Evolutionary conservation across 805 yeast genomes (phyloP).

Genomic region (Nakazawaea pomicola): DNA sequence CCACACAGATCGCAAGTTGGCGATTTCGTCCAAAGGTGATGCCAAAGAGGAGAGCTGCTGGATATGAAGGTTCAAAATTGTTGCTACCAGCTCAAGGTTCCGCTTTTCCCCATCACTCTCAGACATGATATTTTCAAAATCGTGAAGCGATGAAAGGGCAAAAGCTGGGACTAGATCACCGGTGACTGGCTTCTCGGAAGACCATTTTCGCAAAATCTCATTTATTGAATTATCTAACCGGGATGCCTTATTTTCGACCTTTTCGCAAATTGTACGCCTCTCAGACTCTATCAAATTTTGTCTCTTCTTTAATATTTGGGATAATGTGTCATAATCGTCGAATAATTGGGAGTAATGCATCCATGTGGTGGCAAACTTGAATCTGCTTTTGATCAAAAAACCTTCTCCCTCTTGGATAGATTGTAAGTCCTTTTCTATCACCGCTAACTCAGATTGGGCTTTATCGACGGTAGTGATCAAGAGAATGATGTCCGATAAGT

Average conservation of each 20-base stretch:
- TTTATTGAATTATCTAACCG: slow-evolving; percentile 29
- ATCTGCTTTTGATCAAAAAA: slow-evolving; percentile 33
- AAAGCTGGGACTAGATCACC: slow-evolving; percentile 33
- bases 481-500: slow-evolving; percentile 30
- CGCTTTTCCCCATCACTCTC: slow-evolving; percentile 14
- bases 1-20: slow-evolving; percentile 62
- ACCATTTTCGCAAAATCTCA: slow-evolving; percentile 42
- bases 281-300: slow-evolving; percentile 34
- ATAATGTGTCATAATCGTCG: slow-evolving; percentile 37
- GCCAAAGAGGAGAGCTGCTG: slow-evolving; percentile 9
- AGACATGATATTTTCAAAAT: slow-evolving; percentile 18
- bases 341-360: slow-evolving; percentile 59
- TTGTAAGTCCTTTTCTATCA: slow-evolving; percentile 19
- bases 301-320: slow-evolving; percentile 32
- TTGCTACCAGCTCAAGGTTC: slow-evolving; percentile 28
- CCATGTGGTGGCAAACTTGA: slow-evolving; percentile 49
- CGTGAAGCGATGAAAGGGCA: slow-evolving; percentile 36
- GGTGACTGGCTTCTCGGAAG: slow-evolving; percentile 38
- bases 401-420: slow-evolving; percentile 25
- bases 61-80: slow-evolving; percentile 28
- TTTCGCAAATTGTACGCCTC: slow-evolving; percentile 35
- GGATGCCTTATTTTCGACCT: slow-evolving; percentile 34
- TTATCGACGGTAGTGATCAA: slow-evolving; percentile 35
- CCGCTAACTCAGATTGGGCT: slow-evolving; percentile 18
- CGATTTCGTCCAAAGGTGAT: slow-evolving; percentile 37